Conservation (phyloP, 352 stramenopile species). For the Blastocystis sp. region DNA sequence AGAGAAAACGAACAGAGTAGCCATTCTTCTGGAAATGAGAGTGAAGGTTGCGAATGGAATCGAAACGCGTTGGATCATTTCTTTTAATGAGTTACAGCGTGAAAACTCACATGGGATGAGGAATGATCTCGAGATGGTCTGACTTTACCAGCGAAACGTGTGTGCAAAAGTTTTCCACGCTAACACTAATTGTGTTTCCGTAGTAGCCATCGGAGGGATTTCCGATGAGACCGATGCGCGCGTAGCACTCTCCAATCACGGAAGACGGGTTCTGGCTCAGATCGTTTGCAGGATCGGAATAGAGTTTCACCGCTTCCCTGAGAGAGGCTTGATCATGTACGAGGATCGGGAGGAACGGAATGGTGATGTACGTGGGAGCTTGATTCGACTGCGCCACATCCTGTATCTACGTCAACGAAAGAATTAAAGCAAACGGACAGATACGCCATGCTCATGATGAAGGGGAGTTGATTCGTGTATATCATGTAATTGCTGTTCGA, state of each 20-base stretch:
- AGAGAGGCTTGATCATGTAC: not conserved
- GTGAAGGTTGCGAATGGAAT: slow-evolving; percentile 56
- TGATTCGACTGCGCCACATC: too few species aligned
- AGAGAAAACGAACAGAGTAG: slow-evolving; percentile 5
- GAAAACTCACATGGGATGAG: slow-evolving; percentile 59
- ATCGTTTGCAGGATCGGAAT: not conserved
- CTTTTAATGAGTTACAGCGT: not conserved
- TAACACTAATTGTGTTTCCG: slow-evolving; percentile 62
- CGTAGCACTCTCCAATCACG: slow-evolving; percentile 42
- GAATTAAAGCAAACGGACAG: too few species aligned
- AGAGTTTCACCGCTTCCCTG: slow-evolving; percentile 7
- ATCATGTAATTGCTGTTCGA: too few species aligned
- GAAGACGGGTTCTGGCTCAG: not conserved
- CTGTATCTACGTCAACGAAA: too few species aligned
- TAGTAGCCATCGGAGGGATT: slow-evolving; percentile 64
- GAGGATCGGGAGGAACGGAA: slow-evolving; percentile 24
- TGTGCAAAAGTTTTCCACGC: slow-evolving; percentile 61
- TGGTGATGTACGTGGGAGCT: too few species aligned
- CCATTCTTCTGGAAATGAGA: slow-evolving; percentile 58
- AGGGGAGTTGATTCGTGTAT: too few species aligned
- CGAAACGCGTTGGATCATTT: slow-evolving; percentile 60
- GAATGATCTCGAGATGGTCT: slow-evolving; percentile 50
- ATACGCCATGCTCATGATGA: too few species aligned
- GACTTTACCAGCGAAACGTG: slow-evolving; percentile 7
- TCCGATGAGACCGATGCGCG: slow-evolving; percentile 62